Percentiles rank a stretch among this genome's conserved stretches.
phyloP scores from a whole-genome alignment of 345 rosid genomes.

The Firmiana major region DNA sequence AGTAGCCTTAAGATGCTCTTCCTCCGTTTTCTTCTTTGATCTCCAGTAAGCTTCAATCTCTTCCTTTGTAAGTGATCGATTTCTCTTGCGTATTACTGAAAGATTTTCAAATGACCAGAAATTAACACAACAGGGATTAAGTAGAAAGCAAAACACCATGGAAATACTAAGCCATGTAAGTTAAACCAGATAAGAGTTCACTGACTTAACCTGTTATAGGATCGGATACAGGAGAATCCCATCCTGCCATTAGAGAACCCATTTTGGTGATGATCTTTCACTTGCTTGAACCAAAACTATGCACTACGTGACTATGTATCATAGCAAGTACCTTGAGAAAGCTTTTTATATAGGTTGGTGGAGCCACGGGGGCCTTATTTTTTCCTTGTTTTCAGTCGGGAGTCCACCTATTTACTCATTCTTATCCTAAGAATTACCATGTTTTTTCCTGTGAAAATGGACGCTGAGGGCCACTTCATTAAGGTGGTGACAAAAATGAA shows the following conservation, averaged over 20 bases:
- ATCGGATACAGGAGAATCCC: conserved; percentile 70
- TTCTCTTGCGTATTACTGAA: conserved; percentile 50
- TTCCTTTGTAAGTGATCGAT: conserved; percentile 62
- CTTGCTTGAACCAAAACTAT: conserved; percentile 8
- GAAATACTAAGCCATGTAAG: not conserved
- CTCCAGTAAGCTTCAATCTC: conserved; percentile 81
- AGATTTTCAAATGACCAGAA: not conserved
- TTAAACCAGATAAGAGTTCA: not conserved
- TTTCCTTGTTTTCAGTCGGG: not conserved
- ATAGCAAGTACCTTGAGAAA: not conserved
- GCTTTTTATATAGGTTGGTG: not conserved
- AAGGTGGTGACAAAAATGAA: not conserved
- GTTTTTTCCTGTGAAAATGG: not conserved
- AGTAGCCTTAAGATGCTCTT: conserved; percentile 47
- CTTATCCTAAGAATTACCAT: not conserved
- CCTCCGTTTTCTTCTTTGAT: conserved; percentile 55
- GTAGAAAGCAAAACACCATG: not conserved
- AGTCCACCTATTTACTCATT: not conserved
- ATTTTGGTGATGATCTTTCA: conserved; percentile 25
- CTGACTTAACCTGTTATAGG: conserved; percentile 43
- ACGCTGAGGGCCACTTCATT: not conserved
- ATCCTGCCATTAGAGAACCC: conserved; percentile 98
- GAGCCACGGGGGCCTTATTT: not conserved
- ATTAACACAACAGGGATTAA: not conserved
- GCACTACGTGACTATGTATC: not conserved